Evolutionary conservation across 345 rosid species (phyloP).

Genomic region (Psidium guajava): DNA sequence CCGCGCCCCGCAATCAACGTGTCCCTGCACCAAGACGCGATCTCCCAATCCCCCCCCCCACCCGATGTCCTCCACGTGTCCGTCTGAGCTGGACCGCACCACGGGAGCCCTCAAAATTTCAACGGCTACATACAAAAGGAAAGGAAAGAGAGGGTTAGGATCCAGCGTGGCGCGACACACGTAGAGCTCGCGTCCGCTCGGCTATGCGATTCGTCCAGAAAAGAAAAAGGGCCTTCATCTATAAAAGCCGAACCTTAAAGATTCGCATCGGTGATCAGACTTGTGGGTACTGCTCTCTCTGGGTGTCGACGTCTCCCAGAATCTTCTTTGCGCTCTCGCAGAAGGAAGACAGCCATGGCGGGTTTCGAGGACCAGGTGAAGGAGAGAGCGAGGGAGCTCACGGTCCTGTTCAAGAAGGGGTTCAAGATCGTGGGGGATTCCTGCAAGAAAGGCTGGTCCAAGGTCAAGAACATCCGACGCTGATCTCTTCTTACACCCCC

Average conservation of each 20-base stretch:
- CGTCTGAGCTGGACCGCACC: neutral
- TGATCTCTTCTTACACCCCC: slow-evolving; percentile 1
- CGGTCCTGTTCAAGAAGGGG: slow-evolving; percentile 50
- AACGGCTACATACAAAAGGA: neutral
- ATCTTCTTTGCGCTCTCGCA: neutral
- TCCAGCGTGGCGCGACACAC: neutral
- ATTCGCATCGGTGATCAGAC: neutral
- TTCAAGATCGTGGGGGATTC: slow-evolving; percentile 62
- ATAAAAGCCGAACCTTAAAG: neutral
- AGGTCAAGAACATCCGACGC: slow-evolving; percentile 63
- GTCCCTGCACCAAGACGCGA: neutral
- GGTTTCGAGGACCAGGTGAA: slow-evolving; percentile 79
- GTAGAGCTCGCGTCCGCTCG: neutral
- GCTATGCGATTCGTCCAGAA: neutral
- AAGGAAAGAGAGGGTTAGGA: neutral
- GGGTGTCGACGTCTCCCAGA: neutral
- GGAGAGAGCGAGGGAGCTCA: slow-evolving; percentile 61
- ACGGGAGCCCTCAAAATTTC: neutral
- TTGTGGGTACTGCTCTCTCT: neutral
- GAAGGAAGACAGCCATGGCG: slow-evolving; percentile 13
- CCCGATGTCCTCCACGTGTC: neutral
- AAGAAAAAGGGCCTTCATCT: neutral
- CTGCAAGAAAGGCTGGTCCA: slow-evolving; percentile 87
- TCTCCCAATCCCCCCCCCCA: neutral
- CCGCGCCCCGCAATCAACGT: neutral